A percentile compares a stretch with the other conserved stretches of the same genome.
Evolutionary conservation across 345 rosid genomes (phyloP).

Genomic region (Acer yangbiense): DNA sequence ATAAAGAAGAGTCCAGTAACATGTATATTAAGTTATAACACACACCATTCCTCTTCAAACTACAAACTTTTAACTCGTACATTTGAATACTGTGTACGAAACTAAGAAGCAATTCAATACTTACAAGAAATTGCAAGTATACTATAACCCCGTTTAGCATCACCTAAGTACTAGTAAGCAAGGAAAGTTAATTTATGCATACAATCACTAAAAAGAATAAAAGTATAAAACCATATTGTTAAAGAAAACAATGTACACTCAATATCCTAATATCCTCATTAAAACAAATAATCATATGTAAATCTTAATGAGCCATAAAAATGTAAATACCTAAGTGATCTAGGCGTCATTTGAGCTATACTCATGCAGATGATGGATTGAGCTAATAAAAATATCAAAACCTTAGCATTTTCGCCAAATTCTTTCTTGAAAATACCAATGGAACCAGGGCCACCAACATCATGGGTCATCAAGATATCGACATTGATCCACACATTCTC

Average conservation of each 20-base stretch:
- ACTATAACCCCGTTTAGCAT: not conserved
- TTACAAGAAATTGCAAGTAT: not conserved
- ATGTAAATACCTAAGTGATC: not conserved
- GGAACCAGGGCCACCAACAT: constrained; percentile 95
- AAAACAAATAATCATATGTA: not conserved
- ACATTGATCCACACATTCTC: constrained; percentile 95
- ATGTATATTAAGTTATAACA: too few species aligned
- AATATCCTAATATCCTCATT: not conserved
- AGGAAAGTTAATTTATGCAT: too few species aligned
- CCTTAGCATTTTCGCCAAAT: constrained; percentile 90
- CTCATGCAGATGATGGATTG: not conserved
- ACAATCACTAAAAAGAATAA: too few species aligned
- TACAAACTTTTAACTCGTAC: not conserved
- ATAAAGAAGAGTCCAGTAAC: too few species aligned
- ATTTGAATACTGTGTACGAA: not conserved
- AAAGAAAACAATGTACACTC: not conserved
- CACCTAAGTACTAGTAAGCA: not conserved
- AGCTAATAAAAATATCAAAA: constrained; percentile 18
- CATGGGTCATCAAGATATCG: constrained; percentile 94
- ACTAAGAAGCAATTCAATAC: not conserved
- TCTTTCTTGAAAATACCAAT: constrained; percentile 89
- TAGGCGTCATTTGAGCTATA: not conserved
- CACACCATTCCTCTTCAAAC: not conserved
- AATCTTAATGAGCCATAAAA: not conserved
- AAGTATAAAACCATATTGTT: too few species aligned